Evolutionary conservation across 441 rosid species (phyloP).

Genomic region (Breynia disticha): DNA sequence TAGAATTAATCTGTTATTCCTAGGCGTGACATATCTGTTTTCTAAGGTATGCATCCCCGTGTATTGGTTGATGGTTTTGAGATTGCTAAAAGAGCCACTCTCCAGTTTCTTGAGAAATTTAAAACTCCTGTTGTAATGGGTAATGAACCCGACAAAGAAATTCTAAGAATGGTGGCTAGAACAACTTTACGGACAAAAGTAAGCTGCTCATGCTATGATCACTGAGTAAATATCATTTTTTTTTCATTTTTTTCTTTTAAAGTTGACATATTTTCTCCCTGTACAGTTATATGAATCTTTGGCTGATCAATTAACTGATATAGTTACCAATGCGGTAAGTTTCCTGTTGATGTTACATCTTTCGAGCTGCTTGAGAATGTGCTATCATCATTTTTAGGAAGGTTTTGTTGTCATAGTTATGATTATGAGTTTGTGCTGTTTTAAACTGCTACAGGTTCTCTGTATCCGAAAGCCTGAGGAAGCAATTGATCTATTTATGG

Average conservation of each 20-base stretch:
- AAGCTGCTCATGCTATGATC: neutral
- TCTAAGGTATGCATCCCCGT: conserved; percentile 88
- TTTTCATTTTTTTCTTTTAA: neutral
- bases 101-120: conserved; percentile 81
- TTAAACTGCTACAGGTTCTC: conserved; percentile 45
- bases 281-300: conserved; percentile 70
- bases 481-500: conserved; percentile 87
- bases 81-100: conserved; percentile 85
- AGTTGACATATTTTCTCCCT: conserved; percentile 13
- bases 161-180: conserved; percentile 93
- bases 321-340: conserved; percentile 75
- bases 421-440: no score
- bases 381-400: no score
- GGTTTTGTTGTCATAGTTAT: no score
- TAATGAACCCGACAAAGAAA: conserved; percentile 83
- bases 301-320: conserved; percentile 87
- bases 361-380: no score
- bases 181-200: conserved; percentile 88
- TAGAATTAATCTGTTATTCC: neutral
- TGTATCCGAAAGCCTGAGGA: conserved; percentile 81
- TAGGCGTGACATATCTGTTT: neutral
- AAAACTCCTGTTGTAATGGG: conserved; percentile 94
- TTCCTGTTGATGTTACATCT: neutral
- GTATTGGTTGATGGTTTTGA: conserved; percentile 96
- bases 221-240: neutral